phyloP scores from a whole-genome alignment of 371 early-diverging fungal species.

The Haplosporangium sp. region DNA sequence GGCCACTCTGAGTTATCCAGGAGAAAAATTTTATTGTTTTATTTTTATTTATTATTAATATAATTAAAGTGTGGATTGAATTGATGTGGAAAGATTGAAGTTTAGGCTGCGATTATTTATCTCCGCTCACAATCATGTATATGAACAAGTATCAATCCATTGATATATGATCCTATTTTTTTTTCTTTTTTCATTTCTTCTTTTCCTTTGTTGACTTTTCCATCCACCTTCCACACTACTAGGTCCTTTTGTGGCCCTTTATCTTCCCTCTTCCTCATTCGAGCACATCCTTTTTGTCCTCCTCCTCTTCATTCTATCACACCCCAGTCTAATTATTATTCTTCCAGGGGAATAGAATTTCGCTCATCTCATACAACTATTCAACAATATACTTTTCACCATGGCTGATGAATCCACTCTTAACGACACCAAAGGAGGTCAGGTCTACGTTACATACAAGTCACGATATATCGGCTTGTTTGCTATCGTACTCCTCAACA shows the following conservation, averaged over 20 bases:
- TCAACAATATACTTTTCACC: background rate
- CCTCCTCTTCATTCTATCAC: background rate
- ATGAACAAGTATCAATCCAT: no score
- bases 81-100: no score
- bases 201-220: conserved; percentile 12
- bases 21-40: no score
- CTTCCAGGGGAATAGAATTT: conserved; percentile 9
- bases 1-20: no score
- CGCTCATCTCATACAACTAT: conserved; percentile 4
- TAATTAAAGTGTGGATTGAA: no score
- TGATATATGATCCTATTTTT: background rate
- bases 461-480: conserved; percentile 45
- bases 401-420: conserved; percentile 21
- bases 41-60: no score
- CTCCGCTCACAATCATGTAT: no score
- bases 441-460: conserved; percentile 39
- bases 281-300: background rate
- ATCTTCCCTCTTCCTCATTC: background rate
- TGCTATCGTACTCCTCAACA: conserved; percentile 52
- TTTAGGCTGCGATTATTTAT: background rate
- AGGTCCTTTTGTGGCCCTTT: conserved; percentile 6
- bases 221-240: conserved; percentile 16
- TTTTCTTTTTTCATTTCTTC: background rate
- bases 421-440: conserved; percentile 4
- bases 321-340: background rate